Conservation (phyloP, 2,329 filamentous ascomycete genomes). For the Bipolaris gigantea region DNA sequence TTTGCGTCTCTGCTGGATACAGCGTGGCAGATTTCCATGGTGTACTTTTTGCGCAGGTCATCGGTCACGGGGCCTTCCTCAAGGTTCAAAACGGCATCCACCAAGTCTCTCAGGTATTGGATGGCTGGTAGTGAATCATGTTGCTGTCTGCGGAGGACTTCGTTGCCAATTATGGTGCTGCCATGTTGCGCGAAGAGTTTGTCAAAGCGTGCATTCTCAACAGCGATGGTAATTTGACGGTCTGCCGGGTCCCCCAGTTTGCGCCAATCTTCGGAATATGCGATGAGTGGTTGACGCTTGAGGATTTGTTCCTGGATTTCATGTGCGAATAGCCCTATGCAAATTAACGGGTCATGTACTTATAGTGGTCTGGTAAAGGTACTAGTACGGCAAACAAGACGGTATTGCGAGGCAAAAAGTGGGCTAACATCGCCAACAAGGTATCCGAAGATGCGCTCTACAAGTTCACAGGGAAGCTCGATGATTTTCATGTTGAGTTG, state of each 20-base stretch:
- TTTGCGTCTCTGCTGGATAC: background rate
- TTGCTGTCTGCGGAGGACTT: background rate
- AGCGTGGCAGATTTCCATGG: slow-evolving; percentile 1
- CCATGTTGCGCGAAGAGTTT: slow-evolving; percentile 5
- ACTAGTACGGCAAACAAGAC: slow-evolving; percentile 3
- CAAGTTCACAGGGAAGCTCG: background rate
- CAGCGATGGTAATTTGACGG: background rate
- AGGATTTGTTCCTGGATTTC: slow-evolving; percentile 7
- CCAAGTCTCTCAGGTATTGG: background rate
- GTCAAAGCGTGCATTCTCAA: slow-evolving; percentile 2
- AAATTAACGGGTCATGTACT: background rate
- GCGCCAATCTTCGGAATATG: background rate
- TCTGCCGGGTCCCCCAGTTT: background rate
- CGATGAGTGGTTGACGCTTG: background rate
- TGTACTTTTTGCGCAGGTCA: slow-evolving; percentile 1
- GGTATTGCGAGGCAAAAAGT: background rate
- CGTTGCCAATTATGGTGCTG: background rate
- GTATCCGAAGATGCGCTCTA: background rate
- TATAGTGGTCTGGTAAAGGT: background rate
- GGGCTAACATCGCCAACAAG: background rate
- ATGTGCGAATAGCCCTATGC: slow-evolving; percentile 1
- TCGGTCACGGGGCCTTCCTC: background rate
- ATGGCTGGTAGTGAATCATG: background rate
- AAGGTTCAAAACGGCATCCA: background rate
- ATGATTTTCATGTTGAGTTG: background rate